Conservation (phyloP, 768 basidiomycete species). For the Podaxis mareebaensis region DNA sequence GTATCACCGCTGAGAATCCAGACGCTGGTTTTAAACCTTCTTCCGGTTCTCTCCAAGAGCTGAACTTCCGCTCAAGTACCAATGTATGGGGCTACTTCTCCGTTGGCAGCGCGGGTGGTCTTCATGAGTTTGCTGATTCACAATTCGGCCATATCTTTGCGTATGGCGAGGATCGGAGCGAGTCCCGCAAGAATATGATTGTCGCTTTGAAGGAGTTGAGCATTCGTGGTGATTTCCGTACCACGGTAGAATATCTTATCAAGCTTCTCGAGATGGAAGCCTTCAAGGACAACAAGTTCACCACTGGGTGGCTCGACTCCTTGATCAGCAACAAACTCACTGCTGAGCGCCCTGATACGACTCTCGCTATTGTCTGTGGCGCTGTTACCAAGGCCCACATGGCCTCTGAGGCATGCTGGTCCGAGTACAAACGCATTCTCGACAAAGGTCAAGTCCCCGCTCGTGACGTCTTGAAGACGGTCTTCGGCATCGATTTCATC, state of each 20-base stretch:
- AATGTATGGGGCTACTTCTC: conserved; percentile 99
- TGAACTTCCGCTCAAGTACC: conserved; percentile 98
- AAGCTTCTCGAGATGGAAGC: conserved; percentile 94
- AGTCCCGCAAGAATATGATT: conserved; percentile 99
- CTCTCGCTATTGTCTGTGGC: conserved; percentile 93
- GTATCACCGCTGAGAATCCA: conserved; percentile 99
- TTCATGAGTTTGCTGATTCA: conserved; percentile 98
- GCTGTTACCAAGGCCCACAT: conserved; percentile 95
- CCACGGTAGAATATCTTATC: conserved; percentile 99
- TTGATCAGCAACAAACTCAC: conserved; percentile 97
- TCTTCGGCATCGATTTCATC: conserved; percentile 96
- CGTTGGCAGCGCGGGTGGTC: conserved; percentile 90
- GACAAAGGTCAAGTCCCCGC: conserved; percentile 98
- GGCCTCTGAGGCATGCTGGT: conserved; percentile 85
- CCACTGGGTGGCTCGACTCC: conserved; percentile 98
- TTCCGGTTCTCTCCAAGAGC: conserved; percentile 93
- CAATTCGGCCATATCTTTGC: conserved; percentile 99
- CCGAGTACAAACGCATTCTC: conserved; percentile 91
- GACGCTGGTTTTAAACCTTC: conserved; percentile 99
- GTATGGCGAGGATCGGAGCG: conserved; percentile 93
- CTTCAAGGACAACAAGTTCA: conserved; percentile 96
- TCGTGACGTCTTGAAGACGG: conserved; percentile 92
- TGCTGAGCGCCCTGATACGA: conserved; percentile 92
- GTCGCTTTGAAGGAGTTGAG: conserved; percentile 97
- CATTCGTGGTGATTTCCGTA: conserved; percentile 98